Evolutionary conservation across 1,139 yeast genomes (phyloP), one percentile per base, ranked within the genome.

Genomic region (Magnusiomyces suaveolens): DNA sequence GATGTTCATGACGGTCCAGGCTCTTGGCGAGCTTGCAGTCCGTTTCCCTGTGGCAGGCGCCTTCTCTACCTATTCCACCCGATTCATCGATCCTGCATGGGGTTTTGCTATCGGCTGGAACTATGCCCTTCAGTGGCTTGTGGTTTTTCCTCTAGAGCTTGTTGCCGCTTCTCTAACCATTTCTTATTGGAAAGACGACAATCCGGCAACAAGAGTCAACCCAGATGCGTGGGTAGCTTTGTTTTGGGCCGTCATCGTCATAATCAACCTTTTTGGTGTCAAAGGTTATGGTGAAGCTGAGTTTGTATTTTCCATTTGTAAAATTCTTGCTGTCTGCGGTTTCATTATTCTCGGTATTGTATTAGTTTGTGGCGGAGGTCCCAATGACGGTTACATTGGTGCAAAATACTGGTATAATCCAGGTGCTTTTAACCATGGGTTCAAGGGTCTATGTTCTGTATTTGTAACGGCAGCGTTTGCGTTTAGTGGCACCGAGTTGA

Each of bases 391-490:
- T 46, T 82, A 79, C 67, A 71, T 82, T 52, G 90, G 89, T 21
- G 81, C 75, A n/a, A 73, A 68, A 59, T 77, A 81, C 67, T 83
- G 86, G 85, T 74, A 74, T 57, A 61, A 73, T 54, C 84, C 85
- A 1, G 85, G 85, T 53, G 81, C 87, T 1, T 83, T 84, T 64
- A 75, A 72, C 58, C 71, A 70, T 76, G 90, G 75, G 59, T 87
- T 80, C 75, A 87, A 88, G 67, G 97, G 96, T 64, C 80, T 87
- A 46, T 80, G 90, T 66, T 73, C 87, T 36, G 84, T 84, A 52
- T 84, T 90, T 66, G 86, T 89, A 55, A 81, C 84, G 43, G 95
- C 96, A 26, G 95, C 96, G 1, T 89, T 88, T 71, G 83, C 96
- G 1, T 86, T 85, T 63, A 88, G 89, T 55, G 94, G 95, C 62